Evolutionary conservation across 768 basidiomycete species (phyloP).

Genomic region (Amylocystis lapponica): DNA sequence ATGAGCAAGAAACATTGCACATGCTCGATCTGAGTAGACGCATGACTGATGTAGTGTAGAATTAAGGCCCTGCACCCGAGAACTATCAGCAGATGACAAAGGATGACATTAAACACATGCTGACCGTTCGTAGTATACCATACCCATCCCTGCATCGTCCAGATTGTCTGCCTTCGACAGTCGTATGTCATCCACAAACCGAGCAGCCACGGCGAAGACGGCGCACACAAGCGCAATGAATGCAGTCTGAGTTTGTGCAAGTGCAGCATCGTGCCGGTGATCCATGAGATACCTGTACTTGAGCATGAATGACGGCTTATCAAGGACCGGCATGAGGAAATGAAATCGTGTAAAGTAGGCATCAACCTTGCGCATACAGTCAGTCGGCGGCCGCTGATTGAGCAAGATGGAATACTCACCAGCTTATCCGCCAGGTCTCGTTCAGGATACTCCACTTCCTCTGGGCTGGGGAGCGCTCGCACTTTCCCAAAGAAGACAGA

Average conservation of each 20-base stretch:
- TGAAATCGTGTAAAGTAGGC: conserved; percentile 86
- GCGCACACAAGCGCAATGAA: conserved; percentile 82
- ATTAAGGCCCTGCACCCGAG: conserved; percentile 62
- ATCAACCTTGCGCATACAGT: conserved; percentile 50
- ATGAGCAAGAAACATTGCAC: conserved; percentile 88
- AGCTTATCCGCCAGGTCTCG: conserved; percentile 83
- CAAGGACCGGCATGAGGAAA: conserved; percentile 82
- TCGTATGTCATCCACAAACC: conserved; percentile 70
- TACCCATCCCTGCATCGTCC: conserved; percentile 82
- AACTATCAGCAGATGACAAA: neutral
- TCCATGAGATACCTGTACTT: conserved; percentile 75
- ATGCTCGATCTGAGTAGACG: conserved; percentile 78
- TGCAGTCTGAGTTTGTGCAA: conserved; percentile 58
- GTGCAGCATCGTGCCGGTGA: conserved; percentile 44
- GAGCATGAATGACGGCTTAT: conserved; percentile 77
- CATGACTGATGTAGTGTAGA: conserved; percentile 87
- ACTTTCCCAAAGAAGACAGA: conserved; percentile 85
- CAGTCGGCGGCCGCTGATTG: conserved; percentile 1
- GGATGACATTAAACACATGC: neutral
- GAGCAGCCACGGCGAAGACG: conserved; percentile 86
- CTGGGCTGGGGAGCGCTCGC: conserved; percentile 71
- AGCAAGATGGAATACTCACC: conserved; percentile 40
- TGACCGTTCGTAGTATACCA: conserved; percentile 86
- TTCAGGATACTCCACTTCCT: conserved; percentile 84
- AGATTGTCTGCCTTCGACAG: conserved; percentile 47